Conservation (phyloP, 108 stramenopile genomes). For the Schizochytrium sp. region DNA sequence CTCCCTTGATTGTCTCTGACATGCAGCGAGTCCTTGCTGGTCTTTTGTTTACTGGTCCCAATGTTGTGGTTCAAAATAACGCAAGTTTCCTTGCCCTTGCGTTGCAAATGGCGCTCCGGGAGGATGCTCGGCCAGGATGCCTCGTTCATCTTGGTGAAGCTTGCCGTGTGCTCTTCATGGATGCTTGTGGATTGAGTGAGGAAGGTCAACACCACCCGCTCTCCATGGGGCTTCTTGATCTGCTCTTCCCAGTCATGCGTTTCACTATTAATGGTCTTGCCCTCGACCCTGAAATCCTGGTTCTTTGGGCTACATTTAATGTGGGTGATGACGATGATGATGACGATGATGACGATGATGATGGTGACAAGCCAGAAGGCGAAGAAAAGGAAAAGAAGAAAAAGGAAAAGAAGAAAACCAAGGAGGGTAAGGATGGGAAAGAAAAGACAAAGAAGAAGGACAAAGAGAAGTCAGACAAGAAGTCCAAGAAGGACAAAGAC, state of each 20-base stretch:
- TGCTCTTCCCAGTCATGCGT: slow-evolving; percentile 27
- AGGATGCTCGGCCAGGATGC: background rate
- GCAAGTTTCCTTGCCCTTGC: background rate
- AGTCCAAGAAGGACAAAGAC: background rate
- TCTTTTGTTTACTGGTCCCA: background rate
- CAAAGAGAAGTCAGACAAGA: background rate
- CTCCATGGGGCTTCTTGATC: background rate
- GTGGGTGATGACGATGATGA: slow-evolving; percentile 8
- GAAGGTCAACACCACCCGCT: slow-evolving; percentile 10
- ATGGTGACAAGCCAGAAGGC: slow-evolving; percentile 1
- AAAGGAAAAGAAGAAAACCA: slow-evolving; percentile 46
- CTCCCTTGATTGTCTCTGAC: background rate
- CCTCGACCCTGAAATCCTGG: slow-evolving; percentile 4
- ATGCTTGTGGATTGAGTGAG: slow-evolving; percentile 11
- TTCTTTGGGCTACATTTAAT: slow-evolving; percentile 37
- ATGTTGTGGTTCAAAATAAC: background rate
- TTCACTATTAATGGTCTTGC: background rate
- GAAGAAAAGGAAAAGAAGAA: slow-evolving; percentile 57
- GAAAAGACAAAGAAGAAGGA: slow-evolving; percentile 12
- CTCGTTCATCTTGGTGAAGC: slow-evolving; percentile 35
- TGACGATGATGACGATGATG: slow-evolving; percentile 35
- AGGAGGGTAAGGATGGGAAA: slow-evolving; percentile 19
- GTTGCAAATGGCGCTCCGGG: slow-evolving; percentile 56
- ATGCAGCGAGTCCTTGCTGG: background rate
- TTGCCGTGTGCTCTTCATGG: background rate